Conservation (phyloP, 2,329 filamentous ascomycete species). For the Stemphylium vesicarium region DNA sequence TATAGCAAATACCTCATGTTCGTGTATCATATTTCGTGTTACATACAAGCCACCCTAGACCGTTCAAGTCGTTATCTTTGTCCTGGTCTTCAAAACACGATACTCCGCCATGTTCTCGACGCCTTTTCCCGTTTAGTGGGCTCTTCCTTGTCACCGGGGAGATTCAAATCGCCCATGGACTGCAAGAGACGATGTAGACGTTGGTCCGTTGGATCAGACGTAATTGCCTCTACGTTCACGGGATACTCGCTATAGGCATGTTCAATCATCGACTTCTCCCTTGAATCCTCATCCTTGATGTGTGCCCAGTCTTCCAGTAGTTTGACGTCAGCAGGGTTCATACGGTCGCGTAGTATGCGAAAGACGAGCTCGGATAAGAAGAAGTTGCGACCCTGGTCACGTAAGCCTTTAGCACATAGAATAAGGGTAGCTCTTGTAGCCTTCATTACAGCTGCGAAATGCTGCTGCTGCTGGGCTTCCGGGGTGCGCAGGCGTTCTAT, state of each 20-base stretch:
- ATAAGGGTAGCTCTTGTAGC: slow-evolving; percentile 11
- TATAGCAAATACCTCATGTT: too few relatives aligned
- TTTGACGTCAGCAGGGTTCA: slow-evolving; percentile 7
- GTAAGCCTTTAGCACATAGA: slow-evolving; percentile 14
- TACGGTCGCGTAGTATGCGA: slow-evolving; percentile 11
- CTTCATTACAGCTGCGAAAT: slow-evolving; percentile 2
- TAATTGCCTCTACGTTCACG: slow-evolving; percentile 7
- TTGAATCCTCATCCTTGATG: not conserved
- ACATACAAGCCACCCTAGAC: too few relatives aligned
- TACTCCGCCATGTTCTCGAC: slow-evolving; percentile 4
- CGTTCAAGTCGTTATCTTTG: not conserved
- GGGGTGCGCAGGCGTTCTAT: not conserved
- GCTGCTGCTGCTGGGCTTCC: not conserved
- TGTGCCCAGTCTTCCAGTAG: slow-evolving; percentile 7
- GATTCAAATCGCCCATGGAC: not conserved
- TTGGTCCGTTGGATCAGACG: slow-evolving; percentile 14
- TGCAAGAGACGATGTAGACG: slow-evolving; percentile 1
- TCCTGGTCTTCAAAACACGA: not conserved
- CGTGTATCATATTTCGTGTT: too few relatives aligned
- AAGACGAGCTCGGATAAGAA: slow-evolving; percentile 9
- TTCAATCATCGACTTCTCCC: not conserved
- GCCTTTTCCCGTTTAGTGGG: not conserved
- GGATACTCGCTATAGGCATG: slow-evolving; percentile 3
- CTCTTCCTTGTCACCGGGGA: not conserved
- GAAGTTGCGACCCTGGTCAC: slow-evolving; percentile 12